Evolutionary conservation across 2,329 filamentous ascomycete species (phyloP).

Genomic region (Thermochaetoides dissita): DNA sequence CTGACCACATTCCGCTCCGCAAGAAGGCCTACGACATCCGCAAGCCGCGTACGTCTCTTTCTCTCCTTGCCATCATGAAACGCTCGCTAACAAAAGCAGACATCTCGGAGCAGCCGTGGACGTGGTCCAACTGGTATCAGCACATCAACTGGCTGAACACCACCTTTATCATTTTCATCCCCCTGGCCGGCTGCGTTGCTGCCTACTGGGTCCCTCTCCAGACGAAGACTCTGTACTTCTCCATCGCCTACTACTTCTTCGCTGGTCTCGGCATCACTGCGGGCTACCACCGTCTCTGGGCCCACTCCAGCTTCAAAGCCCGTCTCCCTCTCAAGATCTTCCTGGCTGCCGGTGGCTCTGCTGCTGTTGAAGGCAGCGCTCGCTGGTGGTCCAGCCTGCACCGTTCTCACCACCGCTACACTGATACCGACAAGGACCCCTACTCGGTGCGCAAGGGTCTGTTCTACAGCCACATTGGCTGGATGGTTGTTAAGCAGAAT

Average conservation of each 20-base stretch:
- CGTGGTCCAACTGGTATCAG: conserved; percentile 72
- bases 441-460: conserved; percentile 85
- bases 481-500: conserved; percentile 92
- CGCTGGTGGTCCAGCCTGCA: conserved; percentile 83
- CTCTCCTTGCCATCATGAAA: neutral
- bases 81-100: conserved; percentile 23
- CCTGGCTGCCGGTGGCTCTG: conserved; percentile 66
- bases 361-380: conserved; percentile 73
- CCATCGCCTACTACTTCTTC: conserved; percentile 70
- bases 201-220: conserved; percentile 67
- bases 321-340: conserved; percentile 64
- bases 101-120: conserved; percentile 72
- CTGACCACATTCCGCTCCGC: conserved; percentile 39
- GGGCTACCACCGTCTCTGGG: conserved; percentile 74
- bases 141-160: conserved; percentile 92
- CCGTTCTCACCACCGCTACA: conserved; percentile 80
- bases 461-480: conserved; percentile 70
- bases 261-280: conserved; percentile 62
- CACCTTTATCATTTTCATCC: conserved; percentile 64
- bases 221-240: conserved; percentile 57
- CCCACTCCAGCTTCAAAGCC: conserved; percentile 72
- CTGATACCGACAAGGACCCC: conserved; percentile 82
- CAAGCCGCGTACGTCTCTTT: conserved; percentile 44
- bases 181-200: conserved; percentile 56
- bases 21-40: conserved; percentile 35